phyloP scores from a whole-genome alignment of 1,139 yeast genomes.

The Scheffersomyces parashehatae region DNA sequence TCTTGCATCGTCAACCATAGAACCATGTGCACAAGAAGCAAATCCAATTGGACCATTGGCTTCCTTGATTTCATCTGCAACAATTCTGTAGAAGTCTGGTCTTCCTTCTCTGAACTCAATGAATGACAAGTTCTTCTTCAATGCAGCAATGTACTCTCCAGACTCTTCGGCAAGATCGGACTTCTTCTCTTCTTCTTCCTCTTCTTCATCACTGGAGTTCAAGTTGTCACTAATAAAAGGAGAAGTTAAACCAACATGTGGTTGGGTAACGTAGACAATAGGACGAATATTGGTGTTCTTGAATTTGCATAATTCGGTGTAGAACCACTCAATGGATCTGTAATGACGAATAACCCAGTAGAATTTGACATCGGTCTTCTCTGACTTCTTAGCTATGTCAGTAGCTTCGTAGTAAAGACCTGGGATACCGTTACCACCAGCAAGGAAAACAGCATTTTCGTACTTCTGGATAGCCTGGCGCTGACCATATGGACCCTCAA shows the following conservation, averaged over 20 bases:
- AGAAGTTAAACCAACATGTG: constrained; percentile 19
- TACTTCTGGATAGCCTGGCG: constrained; percentile 42
- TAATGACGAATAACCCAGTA: constrained; percentile 52
- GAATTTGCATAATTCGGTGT: constrained; percentile 22
- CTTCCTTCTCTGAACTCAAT: constrained; percentile 49
- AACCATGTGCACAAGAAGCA: constrained; percentile 43
- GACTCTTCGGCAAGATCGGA: constrained; percentile 12
- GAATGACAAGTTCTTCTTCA: constrained; percentile 26
- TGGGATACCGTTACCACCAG: constrained; percentile 79
- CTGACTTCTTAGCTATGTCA: constrained; percentile 18
- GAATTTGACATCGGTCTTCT: constrained; percentile 29
- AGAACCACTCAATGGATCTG: constrained; percentile 32
- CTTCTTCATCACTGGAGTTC: constrained; percentile 4
- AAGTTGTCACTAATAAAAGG: constrained; percentile 11
- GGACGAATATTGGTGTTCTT: constrained; percentile 35
- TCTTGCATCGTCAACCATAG: constrained; percentile 43
- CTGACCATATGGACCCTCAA: constrained; percentile 48
- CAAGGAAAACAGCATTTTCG: constrained; percentile 54
- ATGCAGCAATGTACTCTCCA: constrained; percentile 11
- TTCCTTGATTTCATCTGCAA: constrained; percentile 34
- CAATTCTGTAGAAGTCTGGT: constrained; percentile 40
- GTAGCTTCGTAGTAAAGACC: constrained; percentile 38
- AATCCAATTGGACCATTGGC: constrained; percentile 38
- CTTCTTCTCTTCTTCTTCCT: constrained; percentile 15
- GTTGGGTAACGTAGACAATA: constrained; percentile 33